These are phyloP conservation scores for Metroxylon sagu DNA, from an alignment of 176 grass and related monocot genomes.

Conservation along the genomic window DNA sequence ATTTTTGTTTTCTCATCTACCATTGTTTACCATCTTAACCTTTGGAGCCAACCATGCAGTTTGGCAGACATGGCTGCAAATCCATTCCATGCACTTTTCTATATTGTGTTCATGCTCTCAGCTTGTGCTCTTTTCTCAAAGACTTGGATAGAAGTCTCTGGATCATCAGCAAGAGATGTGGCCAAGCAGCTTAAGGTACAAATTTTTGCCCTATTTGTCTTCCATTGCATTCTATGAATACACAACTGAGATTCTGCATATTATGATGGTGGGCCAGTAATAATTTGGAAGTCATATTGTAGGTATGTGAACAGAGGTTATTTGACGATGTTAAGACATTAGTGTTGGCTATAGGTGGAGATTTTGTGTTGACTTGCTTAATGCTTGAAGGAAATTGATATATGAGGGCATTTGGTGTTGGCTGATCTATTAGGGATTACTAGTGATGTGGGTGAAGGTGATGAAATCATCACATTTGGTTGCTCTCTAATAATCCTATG, in stretches of 20 bases:
- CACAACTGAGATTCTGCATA: background rate
- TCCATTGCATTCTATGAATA: background rate
- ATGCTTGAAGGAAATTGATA: no score
- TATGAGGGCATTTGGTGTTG: no score
- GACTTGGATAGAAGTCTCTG: slow-evolving; percentile 40
- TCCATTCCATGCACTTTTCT: slow-evolving; percentile 37
- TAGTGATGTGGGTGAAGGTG: no score
- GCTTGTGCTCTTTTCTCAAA: slow-evolving; percentile 39
- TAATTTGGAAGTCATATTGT: no score
- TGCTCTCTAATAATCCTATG: no score
- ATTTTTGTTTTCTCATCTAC: background rate
- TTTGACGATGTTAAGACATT: no score
- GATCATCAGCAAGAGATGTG: slow-evolving; percentile 32
- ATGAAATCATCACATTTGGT: no score
- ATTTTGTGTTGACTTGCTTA: no score
- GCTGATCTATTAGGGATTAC: no score
- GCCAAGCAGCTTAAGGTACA: slow-evolving; percentile 37
- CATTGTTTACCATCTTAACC: background rate
- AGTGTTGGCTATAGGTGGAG: no score
- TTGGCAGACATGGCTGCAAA: slow-evolving; percentile 28
- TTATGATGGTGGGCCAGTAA: no score
- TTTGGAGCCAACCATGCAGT: slow-evolving; percentile 5
- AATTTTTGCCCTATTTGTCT: background rate
- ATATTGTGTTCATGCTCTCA: slow-evolving; percentile 30
- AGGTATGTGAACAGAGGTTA: no score